Conservation (phyloP, 2,329 filamentous ascomycete species). For the Endocalyx cinctus region DNA sequence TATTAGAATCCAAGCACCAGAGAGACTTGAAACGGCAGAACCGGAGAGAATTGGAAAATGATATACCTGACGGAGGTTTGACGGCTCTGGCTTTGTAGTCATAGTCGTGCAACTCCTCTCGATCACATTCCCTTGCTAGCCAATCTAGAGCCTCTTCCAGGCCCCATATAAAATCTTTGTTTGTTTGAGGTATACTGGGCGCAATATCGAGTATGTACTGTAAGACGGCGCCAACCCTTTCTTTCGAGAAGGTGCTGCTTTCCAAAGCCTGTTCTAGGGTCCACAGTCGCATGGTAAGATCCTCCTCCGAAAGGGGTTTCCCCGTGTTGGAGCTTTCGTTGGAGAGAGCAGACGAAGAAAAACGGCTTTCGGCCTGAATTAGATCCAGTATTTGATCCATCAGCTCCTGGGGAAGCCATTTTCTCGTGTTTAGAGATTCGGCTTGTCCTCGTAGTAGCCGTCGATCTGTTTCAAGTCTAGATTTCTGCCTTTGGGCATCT, state of each 20-base stretch:
- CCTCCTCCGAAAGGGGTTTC: constrained; percentile 67
- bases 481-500: constrained; percentile 72
- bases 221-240: constrained; percentile 60
- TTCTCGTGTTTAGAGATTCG: constrained; percentile 63
- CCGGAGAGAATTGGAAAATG: no score
- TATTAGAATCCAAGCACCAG: no score
- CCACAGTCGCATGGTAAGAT: constrained; percentile 77
- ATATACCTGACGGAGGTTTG: constrained; percentile 32
- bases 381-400: constrained; percentile 73
- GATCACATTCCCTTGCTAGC: constrained; percentile 72
- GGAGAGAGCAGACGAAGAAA: constrained; percentile 45
- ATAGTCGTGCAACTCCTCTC: constrained; percentile 69
- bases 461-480: constrained; percentile 78
- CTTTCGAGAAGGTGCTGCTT: constrained; percentile 62
- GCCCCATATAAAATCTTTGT: constrained; percentile 72
- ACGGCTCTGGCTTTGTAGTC: constrained; percentile 42
- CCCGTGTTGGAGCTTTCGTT: constrained; percentile 39
- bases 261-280: constrained; percentile 70
- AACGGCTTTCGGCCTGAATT: constrained; percentile 61
- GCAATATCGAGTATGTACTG: constrained; percentile 64
- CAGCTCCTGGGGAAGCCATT: constrained; percentile 78
- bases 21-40: no score
- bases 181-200: constrained; percentile 51
- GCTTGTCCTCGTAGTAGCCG: constrained; percentile 77
- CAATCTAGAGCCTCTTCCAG: constrained; percentile 85